These are phyloP conservation scores for Neopestalotiopsis clavispora DNA, from an alignment of 2,329 filamentous ascomycete genomes.

Conservation along the genomic window DNA sequence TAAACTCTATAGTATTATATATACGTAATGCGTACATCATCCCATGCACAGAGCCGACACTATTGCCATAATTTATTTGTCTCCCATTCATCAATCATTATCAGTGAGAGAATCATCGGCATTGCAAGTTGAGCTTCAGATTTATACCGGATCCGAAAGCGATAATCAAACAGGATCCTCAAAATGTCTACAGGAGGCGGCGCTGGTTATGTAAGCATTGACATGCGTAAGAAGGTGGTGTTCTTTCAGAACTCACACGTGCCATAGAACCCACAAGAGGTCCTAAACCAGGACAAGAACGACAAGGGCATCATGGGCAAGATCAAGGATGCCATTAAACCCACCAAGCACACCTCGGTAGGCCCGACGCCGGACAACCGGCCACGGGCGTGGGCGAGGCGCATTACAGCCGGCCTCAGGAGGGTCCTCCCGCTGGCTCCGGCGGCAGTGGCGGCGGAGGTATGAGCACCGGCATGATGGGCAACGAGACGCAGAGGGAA, in stretches of 20 bases:
- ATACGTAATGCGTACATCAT: conserved; percentile 2
- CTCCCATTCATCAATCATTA: too few relatives aligned
- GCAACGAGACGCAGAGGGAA: not conserved
- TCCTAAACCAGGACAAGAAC: not conserved
- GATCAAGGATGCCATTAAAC: conserved; percentile 8
- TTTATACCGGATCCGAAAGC: too few relatives aligned
- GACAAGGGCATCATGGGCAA: conserved; percentile 7
- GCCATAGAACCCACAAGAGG: not conserved
- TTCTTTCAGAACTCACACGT: not conserved
- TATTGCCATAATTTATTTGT: not conserved
- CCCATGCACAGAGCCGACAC: not conserved
- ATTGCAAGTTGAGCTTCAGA: too few relatives aligned
- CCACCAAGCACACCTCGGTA: not conserved
- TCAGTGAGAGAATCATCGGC: too few relatives aligned
- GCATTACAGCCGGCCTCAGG: not conserved
- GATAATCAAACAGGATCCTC: not conserved
- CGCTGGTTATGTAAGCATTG: not conserved
- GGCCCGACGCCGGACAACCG: not conserved
- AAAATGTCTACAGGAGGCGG: conserved; percentile 7
- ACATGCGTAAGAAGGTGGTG: too few relatives aligned
- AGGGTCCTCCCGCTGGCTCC: not conserved
- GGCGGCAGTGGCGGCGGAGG: not conserved
- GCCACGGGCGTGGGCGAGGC: conserved; percentile 3
- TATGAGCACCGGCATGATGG: not conserved
- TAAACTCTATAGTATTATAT: not conserved